These are phyloP conservation scores for Russula earlei DNA, from an alignment of 768 basidiomycete species.

Conservation along the genomic window DNA sequence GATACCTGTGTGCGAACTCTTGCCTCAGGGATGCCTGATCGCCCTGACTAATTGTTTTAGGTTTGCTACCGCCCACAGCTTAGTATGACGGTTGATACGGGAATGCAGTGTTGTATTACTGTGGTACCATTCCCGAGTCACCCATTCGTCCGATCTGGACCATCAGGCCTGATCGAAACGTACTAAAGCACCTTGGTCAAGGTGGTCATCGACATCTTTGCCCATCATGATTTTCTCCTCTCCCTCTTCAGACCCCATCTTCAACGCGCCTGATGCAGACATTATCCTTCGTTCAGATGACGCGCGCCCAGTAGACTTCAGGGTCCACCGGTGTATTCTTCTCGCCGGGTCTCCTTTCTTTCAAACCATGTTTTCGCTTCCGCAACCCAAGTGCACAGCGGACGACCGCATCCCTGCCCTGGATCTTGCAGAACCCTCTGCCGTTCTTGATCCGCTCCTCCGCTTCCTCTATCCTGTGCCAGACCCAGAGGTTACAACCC, in stretches of 20 bases:
- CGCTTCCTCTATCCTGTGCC: conserved; percentile 54
- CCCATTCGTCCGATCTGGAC: neutral
- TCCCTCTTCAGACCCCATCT: conserved; percentile 20
- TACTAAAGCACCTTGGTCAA: conserved; percentile 4
- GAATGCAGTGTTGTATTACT: neutral
- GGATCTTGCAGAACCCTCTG: conserved; percentile 43
- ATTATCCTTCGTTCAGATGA: conserved; percentile 39
- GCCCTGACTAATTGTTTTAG: neutral
- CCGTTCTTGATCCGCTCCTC: conserved; percentile 41
- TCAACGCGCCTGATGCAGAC: conserved; percentile 43
- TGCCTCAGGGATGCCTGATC: neutral
- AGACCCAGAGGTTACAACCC: conserved; percentile 39
- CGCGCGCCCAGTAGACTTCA: conserved; percentile 37
- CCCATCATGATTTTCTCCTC: conserved; percentile 4
- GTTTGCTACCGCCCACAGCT: neutral
- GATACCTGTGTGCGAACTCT: neutral
- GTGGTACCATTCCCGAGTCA: neutral
- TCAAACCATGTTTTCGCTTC: conserved; percentile 55
- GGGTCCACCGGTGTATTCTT: conserved; percentile 53
- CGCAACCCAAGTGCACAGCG: conserved; percentile 34
- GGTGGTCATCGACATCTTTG: neutral
- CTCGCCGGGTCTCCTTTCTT: conserved; percentile 60
- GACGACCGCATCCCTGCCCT: conserved; percentile 35
- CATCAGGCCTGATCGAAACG: conserved; percentile 1
- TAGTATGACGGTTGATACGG: conserved; percentile 2